Conservation (phyloP, 257 asterid species). For the Lycium ferocissimum region DNA sequence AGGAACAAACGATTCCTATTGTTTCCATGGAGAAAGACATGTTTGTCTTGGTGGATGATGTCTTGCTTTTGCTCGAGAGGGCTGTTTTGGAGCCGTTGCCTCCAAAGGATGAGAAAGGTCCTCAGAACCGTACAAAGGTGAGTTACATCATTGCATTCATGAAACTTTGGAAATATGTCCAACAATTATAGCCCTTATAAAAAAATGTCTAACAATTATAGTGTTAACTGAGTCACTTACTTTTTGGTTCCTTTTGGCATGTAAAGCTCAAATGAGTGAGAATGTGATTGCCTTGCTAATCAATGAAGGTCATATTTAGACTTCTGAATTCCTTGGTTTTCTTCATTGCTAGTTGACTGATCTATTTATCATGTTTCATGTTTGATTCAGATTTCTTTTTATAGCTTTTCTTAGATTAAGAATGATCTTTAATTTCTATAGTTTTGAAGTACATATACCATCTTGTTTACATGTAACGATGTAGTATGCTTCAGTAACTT, state of each 20-base stretch:
- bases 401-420: no score
- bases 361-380: no score
- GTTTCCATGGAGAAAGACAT: constrained; percentile 71
- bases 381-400: no score
- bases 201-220: neutral
- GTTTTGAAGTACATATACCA: no score
- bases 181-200: neutral
- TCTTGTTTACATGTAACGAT: no score
- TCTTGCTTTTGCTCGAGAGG: constrained; percentile 80
- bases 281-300: no score
- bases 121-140: constrained; percentile 93
- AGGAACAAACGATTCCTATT: constrained; percentile 65
- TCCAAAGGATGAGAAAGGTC: constrained; percentile 95
- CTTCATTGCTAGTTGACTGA: no score
- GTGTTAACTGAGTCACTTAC: neutral
- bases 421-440: no score
- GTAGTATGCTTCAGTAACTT: neutral
- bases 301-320: no score
- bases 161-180: neutral
- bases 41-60: constrained; percentile 85
- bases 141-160: constrained; percentile 16
- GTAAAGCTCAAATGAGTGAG: no score
- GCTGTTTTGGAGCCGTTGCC: constrained; percentile 92
- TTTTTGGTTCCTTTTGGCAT: neutral
- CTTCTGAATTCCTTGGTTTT: neutral